Conservation (phyloP, 352 stramenopile genomes). For the Phytophthora pseudosyringae region DNA sequence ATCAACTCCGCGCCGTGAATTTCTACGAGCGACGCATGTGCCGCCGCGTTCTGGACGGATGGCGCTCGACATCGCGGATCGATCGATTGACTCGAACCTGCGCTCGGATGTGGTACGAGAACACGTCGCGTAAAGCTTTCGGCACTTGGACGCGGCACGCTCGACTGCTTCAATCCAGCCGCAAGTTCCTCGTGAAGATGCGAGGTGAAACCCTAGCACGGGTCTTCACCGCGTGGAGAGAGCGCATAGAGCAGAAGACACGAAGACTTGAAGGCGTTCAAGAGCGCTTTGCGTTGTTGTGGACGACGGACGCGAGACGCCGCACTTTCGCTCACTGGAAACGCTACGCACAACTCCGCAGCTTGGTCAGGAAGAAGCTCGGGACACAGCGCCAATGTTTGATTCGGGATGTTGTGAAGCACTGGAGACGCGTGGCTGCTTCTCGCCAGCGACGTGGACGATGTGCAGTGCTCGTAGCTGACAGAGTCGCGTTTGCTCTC, state of each 20-base stretch:
- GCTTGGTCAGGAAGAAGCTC: slow-evolving; percentile 11
- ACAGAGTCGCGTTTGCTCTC: neutral
- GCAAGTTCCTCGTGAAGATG: slow-evolving; percentile 15
- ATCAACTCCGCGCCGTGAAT: slow-evolving; percentile 13
- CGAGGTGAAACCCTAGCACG: slow-evolving; percentile 21
- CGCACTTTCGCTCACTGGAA: slow-evolving; percentile 30
- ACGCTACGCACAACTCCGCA: slow-evolving; percentile 7
- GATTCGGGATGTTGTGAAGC: slow-evolving; percentile 10
- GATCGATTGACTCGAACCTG: slow-evolving; percentile 17
- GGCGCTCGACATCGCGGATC: slow-evolving; percentile 1
- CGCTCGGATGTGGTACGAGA: slow-evolving; percentile 20
- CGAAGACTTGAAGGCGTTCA: slow-evolving; percentile 32
- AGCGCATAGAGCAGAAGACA: slow-evolving; percentile 18
- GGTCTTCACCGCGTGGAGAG: slow-evolving; percentile 54
- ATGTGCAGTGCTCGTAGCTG: neutral
- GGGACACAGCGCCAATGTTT: neutral
- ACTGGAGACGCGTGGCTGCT: slow-evolving; percentile 17
- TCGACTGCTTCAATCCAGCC: slow-evolving; percentile 8
- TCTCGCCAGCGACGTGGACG: slow-evolving; percentile 7
- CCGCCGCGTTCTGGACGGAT: slow-evolving; percentile 2
- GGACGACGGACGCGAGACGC: slow-evolving; percentile 22
- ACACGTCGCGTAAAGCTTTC: slow-evolving; percentile 17
- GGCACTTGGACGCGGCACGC: slow-evolving; percentile 23
- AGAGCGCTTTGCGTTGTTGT: slow-evolving; percentile 39
- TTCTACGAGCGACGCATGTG: slow-evolving; percentile 12